Evolutionary conservation across 352 stramenopile species (phyloP).

Genomic region (Phytophthora fragariae): DNA sequence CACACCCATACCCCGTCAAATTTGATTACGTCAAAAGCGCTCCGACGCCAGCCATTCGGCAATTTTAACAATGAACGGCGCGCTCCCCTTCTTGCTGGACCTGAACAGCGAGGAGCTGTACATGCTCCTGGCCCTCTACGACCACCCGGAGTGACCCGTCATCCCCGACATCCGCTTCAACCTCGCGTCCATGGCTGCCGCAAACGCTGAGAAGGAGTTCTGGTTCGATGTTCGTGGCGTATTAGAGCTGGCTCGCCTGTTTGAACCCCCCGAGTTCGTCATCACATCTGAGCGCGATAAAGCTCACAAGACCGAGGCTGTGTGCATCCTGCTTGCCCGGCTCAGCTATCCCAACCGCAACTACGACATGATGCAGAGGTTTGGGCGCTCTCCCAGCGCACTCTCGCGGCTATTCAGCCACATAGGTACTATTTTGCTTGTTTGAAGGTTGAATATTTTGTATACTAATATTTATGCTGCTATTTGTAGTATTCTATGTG

Average conservation of each 20-base stretch:
- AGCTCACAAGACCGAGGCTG: neutral
- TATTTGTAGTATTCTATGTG: neutral
- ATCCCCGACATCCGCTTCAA: neutral
- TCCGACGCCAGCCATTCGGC: too few species aligned
- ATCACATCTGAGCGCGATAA: neutral
- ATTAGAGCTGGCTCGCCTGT: neutral
- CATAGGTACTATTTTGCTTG: too few species aligned
- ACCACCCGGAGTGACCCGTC: neutral
- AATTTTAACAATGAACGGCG: too few species aligned
- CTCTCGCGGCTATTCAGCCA: too few species aligned
- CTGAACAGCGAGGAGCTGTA: too few species aligned
- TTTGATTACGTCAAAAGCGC: too few species aligned
- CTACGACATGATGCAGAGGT: neutral
- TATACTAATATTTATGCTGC: too few species aligned
- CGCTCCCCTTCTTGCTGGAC: too few species aligned
- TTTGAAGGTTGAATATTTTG: too few species aligned
- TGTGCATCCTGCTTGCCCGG: neutral
- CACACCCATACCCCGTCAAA: too few species aligned
- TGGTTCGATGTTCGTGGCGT: neutral
- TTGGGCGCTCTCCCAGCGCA: neutral
- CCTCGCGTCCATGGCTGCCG: neutral
- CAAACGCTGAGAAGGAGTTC: neutral
- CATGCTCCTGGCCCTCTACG: too few species aligned
- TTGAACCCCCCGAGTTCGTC: neutral
- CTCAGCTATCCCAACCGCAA: neutral